Percentiles rank a stretch among this genome's conserved stretches.
phyloP scores from a whole-genome alignment of 257 asterid species.

The Solanum clarkiae region DNA sequence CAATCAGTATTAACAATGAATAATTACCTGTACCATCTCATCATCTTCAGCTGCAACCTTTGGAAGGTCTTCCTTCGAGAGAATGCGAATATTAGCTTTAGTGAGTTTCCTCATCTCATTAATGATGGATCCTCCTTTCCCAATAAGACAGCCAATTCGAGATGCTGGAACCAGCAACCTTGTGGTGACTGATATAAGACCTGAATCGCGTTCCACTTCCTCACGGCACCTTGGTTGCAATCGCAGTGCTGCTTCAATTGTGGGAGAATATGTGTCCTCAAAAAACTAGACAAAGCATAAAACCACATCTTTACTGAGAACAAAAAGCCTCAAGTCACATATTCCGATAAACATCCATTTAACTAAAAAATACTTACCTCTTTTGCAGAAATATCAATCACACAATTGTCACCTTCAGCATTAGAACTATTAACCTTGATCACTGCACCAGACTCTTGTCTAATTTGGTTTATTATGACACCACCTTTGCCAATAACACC shows the following conservation, averaged over 20 bases:
- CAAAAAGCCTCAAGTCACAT: neutral
- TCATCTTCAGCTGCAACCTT: constrained; percentile 18
- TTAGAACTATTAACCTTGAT: constrained; percentile 13
- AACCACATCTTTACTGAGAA: neutral
- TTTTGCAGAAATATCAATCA: constrained; percentile 11
- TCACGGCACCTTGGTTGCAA: constrained; percentile 17
- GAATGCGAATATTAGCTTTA: constrained; percentile 15
- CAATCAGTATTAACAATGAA: neutral
- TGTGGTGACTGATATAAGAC: constrained; percentile 8
- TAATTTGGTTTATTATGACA: constrained; percentile 14
- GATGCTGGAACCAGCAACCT: constrained; percentile 16
- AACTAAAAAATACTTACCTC: neutral
- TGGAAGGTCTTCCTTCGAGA: constrained; percentile 18
- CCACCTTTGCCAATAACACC: constrained; percentile 20
- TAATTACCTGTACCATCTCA: constrained; percentile 18
- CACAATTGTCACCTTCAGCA: constrained; percentile 14
- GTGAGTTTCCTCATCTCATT: constrained; percentile 17
- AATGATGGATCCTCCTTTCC: constrained; percentile 18
- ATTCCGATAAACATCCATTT: neutral
- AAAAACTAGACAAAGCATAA: neutral
- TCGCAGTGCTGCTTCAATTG: constrained; percentile 13
- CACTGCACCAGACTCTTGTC: constrained; percentile 13
- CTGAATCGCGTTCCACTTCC: constrained; percentile 14
- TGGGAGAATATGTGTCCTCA: constrained; percentile 14
- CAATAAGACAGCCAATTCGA: constrained; percentile 15